Evolutionary conservation across 2,329 filamentous ascomycete genomes (phyloP).

Genomic region (Aspergillus sp.): DNA sequence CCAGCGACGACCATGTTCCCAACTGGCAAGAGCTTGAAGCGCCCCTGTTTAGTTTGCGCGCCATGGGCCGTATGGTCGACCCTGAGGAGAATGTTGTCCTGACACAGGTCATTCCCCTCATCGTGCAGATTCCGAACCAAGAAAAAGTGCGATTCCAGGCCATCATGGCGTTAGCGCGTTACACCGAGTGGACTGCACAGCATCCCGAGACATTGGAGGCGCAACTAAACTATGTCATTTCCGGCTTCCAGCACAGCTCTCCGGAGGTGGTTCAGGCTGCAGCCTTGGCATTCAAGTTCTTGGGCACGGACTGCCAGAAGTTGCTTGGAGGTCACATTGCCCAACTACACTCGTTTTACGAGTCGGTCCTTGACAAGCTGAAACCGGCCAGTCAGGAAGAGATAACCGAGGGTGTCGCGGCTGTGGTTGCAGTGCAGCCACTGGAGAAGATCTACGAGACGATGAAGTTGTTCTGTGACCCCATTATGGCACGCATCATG

Average conservation of each 20-base stretch:
- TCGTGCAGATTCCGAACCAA: conserved; percentile 91
- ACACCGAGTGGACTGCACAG: conserved; percentile 95
- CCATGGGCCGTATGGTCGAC: conserved; percentile 95
- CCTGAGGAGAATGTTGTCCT: conserved; percentile 84
- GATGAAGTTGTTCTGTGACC: conserved; percentile 90
- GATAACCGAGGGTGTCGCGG: conserved; percentile 91
- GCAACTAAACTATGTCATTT: conserved; percentile 94
- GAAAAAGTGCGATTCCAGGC: conserved; percentile 98
- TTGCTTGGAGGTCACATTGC: conserved; percentile 79
- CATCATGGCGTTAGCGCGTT: conserved; percentile 94
- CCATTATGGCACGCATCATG: conserved; percentile 83
- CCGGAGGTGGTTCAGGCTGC: conserved; percentile 90
- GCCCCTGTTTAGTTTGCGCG: conserved; percentile 90
- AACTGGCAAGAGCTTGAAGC: conserved; percentile 97
- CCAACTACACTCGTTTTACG: conserved; percentile 89
- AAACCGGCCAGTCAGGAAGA: conserved; percentile 89
- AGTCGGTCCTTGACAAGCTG: conserved; percentile 82
- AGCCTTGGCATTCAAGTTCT: conserved; percentile 92
- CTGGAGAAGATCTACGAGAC: conserved; percentile 76
- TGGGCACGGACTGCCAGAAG: conserved; percentile 91
- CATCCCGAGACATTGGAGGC: conserved; percentile 90
- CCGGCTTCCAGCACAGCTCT: conserved; percentile 83
- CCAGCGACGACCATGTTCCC: conserved; percentile 72
- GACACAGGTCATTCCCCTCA: conserved; percentile 85
- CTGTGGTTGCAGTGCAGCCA: conserved; percentile 85